Percentiles rank a stretch among this genome's conserved stretches.
phyloP scores from a whole-genome alignment of 495 filamentous ascomycete genomes.

The Neohortaea acidophila region DNA sequence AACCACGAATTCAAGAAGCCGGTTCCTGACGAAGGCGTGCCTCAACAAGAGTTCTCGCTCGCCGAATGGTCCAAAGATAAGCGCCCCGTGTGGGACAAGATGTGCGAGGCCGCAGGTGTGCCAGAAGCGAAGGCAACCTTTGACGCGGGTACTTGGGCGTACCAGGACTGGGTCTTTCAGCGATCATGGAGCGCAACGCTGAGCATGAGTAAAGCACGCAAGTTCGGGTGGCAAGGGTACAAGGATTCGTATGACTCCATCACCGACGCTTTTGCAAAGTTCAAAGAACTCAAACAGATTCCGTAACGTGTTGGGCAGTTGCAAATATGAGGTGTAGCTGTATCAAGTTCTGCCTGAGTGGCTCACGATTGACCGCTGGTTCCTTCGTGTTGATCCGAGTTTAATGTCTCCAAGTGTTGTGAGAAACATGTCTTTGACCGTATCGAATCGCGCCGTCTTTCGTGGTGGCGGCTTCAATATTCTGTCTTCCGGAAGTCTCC shows the following conservation, averaged over 20 bases:
- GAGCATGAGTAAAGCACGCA: neutral
- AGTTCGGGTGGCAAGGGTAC: neutral
- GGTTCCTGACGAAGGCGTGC: neutral
- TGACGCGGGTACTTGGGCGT: neutral
- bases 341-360: too few relatives aligned
- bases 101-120: neutral
- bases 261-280: neutral
- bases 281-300: neutral
- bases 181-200: neutral
- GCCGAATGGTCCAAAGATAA: neutral
- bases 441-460: too few relatives aligned
- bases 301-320: too few relatives aligned
- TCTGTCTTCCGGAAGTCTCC: too few relatives aligned
- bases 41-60: neutral
- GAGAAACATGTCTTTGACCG: too few relatives aligned
- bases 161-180: slow-evolving; percentile 1
- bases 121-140: neutral
- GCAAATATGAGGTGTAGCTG: too few relatives aligned
- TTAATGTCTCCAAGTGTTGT: too few relatives aligned
- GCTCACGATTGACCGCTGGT: too few relatives aligned
- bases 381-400: too few relatives aligned
- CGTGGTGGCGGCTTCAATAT: too few relatives aligned
- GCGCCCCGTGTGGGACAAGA: neutral
- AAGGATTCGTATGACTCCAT: neutral
- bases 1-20: neutral